Base-by-base conservation (phyloP, 768 basidiomycete species). In the Tulasnella calospora region DNA sequence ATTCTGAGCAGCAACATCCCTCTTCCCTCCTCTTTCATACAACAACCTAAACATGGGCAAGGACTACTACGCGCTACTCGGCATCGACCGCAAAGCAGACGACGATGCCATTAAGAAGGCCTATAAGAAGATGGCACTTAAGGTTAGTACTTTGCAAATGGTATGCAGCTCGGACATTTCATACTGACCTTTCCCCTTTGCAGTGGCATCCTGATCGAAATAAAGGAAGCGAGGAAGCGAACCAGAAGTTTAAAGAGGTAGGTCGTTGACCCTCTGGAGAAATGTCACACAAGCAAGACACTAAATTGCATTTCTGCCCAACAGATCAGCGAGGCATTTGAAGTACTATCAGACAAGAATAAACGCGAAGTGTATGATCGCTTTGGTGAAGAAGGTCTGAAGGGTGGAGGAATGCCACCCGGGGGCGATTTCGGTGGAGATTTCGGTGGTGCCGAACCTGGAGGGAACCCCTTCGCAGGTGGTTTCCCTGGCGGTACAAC, bases 131-230 rank as follows among this genome's bases (percentile, higher is more conserved):
- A 94, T 94, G 90, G 77, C 77, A 44, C 77, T 78, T 70, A 78
- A 78, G 77, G 93, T 91, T 80, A 15, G 87, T 84, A 6, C n/a
- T 23, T 19, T 23, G 10, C 10, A 30, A 46, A 13, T 40, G 44
- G 13, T 27, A 23, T 27, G 13, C 72, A 76, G 41, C 27, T 79
- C 47, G 73, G 76, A 33, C 57, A 69, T 67, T 19, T 15, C 55
- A 38, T 67, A 38, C 27, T 67, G 76, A 19, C 8, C 30, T 3
- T 69, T 77, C 15, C 17, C 94, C 95, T 71, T 84, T 98, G 84
- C 95, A 94, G 89, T 94, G 94, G 92, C 97, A 99, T 84, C 96
- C 96, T 47, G 96, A 98, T 83, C 89, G 96, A 51, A 97, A 98
- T 82, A 86, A 86, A 10, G 78, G 85, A 76, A 93, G 94, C 38